Evolutionary conservation across 225 moss, liverwort and hornwort genomes (phyloP), one percentile per base, ranked within the genome.

Genomic region (Pseudoscleropodium purum): DNA sequence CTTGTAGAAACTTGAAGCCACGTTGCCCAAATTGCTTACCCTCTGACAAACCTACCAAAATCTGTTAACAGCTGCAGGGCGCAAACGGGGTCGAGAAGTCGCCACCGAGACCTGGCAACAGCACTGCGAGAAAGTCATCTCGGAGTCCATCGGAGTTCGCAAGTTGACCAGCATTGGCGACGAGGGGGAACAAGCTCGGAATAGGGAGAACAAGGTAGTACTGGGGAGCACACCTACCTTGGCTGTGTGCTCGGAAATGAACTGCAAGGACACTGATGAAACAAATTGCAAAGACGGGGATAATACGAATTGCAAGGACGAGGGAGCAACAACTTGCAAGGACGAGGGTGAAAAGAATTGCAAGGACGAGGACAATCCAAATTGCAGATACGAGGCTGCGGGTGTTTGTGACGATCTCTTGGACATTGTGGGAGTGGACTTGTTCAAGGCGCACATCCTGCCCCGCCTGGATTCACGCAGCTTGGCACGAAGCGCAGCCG

Each of bases 401-500:
- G 87, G 36, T 47, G 73, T 60, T 62, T 37, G 83, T 24, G 72
- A 39, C 34, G 80, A 90, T 80, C 80, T 80, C 19, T 47, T 88
- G 47, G 79, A 91, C 66, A 54, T 79, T 13, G 41, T 93, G 20
- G 88, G 86, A 45, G 27, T 29, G 26, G 93, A 93, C 54, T 51
- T 90, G 37, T 85, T 93, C 67, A 74, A 88, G 86, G 34, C 51
- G 80, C 90, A 84, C 84, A 86, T 91, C 23, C 41, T 94, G 45
- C 81, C 81, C 81, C 62, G 62, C 81, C 81, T 82, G 43, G 93
- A 94, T 88, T 37, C 93, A 56, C 90, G 73, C 20, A 90, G 89
- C 90, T 90, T 94, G 83, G 93, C 93, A 90, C 89, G 91, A 81
- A 76, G 91, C 82, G 78, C 89, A 52, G 74, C 90, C 43, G 94